Evolutionary conservation across 768 basidiomycete genomes (phyloP), one percentile per base, ranked within the genome.

Genomic region (Rubroboletus satanas): DNA sequence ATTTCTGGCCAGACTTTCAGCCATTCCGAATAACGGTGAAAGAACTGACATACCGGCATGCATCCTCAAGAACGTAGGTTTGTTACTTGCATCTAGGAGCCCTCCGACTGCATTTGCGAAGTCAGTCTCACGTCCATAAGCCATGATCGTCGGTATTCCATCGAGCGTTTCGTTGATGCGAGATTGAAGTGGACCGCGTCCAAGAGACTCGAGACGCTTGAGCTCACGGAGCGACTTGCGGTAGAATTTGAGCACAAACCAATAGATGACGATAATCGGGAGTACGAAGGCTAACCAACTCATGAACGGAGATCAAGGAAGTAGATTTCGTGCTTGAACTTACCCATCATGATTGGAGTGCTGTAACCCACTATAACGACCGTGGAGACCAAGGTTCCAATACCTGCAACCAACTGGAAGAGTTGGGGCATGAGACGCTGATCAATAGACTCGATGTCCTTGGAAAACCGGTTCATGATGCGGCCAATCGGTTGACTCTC

Each of bases 161-260:
- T 74, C 73, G 5, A 83, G 70, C 2, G 75, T 77, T 65, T 82
- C 81, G 41, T 73, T 74, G 66, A 81, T 81, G 51, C 77, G 77
- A 2, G 78, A 74, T 54, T 82, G 81, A 18, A 83, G 75, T 3
- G 75, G 72, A 7, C 75, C 76, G 12, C 78, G 77, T 5, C 79
- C 71, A 41, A 73, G 68, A 41, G 76, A 74, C 58, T 81, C 79
- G 60, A 66, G 44, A 41, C 63, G 61, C 65, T 82, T 81, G 66
- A 81, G 73, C 61, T 79, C 77, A 18, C 79, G 71, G 0, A 78
- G 74, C 11, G 72, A 72, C n/a, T 69, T 67, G 56, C 79, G 76
- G 67, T 81, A 80, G 72, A 77, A 80, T 5, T 54, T 63, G 14
- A 78, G 77, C 33, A 73, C 72, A 61, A 75, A 70, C 55, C 61